Conservation (phyloP, 768 basidiomycete genomes). For the Termitomyces bulborhizus region DNA sequence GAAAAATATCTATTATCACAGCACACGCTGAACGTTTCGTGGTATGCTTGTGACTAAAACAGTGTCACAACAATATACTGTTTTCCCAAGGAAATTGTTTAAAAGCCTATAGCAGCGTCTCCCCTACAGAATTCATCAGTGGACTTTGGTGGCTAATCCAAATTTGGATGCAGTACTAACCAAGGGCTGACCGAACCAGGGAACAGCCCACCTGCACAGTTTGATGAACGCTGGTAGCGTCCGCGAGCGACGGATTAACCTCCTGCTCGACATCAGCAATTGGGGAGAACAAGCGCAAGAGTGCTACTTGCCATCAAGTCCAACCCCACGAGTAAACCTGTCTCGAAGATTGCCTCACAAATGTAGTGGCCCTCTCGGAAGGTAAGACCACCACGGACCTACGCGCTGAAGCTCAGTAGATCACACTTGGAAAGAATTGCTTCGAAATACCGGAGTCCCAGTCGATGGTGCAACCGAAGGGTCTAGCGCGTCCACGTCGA, state of each 20-base stretch:
- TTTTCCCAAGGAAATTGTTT: neutral
- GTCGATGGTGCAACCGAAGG: slow-evolving; percentile 95
- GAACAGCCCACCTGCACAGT: slow-evolving; percentile 91
- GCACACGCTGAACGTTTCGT: neutral
- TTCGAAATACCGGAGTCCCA: slow-evolving; percentile 69
- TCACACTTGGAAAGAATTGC: neutral
- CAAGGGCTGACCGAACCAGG: slow-evolving; percentile 74
- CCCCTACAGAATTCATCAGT: slow-evolving; percentile 24
- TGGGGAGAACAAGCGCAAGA: neutral
- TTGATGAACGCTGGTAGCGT: slow-evolving; percentile 67
- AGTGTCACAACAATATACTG: neutral
- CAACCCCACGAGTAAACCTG: slow-evolving; percentile 84
- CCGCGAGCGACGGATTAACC: slow-evolving; percentile 91
- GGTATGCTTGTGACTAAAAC: neutral
- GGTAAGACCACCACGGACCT: slow-evolving; percentile 91
- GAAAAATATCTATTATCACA: neutral
- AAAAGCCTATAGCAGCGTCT: slow-evolving; percentile 33
- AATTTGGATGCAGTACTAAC: slow-evolving; percentile 32
- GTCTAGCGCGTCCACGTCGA: slow-evolving; percentile 94
- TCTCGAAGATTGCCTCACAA: slow-evolving; percentile 89
- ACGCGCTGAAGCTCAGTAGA: slow-evolving; percentile 7
- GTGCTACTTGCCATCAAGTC: slow-evolving; percentile 78
- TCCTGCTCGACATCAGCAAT: slow-evolving; percentile 44
- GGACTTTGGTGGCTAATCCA: neutral
- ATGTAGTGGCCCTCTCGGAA: slow-evolving; percentile 99